A percentile compares a stretch with the other conserved stretches of the same genome.
These are phyloP conservation scores for Vaccinium vitisidaea DNA, from an alignment of 148 eudicot genomes.

Conservation along the genomic window DNA sequence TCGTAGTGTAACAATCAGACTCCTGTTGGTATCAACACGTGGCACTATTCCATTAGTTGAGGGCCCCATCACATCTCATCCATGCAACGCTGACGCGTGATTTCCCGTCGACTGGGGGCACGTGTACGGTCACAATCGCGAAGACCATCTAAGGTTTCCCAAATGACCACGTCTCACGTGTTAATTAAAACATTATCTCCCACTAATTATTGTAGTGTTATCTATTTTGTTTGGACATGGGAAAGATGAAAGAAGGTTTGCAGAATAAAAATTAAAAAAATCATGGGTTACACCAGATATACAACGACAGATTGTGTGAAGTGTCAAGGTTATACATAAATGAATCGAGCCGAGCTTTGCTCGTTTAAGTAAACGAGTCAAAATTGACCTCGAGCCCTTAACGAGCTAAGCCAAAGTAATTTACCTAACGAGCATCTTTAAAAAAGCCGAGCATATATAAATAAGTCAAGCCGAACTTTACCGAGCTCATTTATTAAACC, in stretches of 20 bases:
- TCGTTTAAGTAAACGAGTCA: too few species aligned
- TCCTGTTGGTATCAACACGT: not conserved
- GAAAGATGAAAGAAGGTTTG: constrained; percentile 10
- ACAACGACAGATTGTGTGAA: too few species aligned
- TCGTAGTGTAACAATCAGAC: not conserved
- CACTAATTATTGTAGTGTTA: not conserved
- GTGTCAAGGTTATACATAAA: too few species aligned
- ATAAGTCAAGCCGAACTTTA: too few species aligned
- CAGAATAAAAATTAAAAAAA: too few species aligned
- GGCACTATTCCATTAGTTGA: constrained; percentile 10
- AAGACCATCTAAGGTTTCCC: constrained; percentile 11
- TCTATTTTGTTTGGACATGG: constrained; percentile 3
- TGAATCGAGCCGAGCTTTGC: too few species aligned
- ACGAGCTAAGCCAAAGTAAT: too few species aligned
- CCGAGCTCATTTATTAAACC: too few species aligned
- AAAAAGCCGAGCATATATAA: too few species aligned
- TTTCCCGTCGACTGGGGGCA: constrained; percentile 13
- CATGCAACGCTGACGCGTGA: constrained; percentile 15
- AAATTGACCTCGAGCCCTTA: too few species aligned
- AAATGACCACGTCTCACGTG: constrained; percentile 28
- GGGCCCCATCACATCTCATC: constrained; percentile 10
- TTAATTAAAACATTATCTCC: constrained; percentile 15
- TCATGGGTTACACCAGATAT: too few species aligned
- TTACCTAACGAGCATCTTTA: too few species aligned
- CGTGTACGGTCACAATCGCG: constrained; percentile 23